These are phyloP conservation scores for Nemania abortiva DNA, from an alignment of 2,329 filamentous ascomycete genomes.

Conservation along the genomic window DNA sequence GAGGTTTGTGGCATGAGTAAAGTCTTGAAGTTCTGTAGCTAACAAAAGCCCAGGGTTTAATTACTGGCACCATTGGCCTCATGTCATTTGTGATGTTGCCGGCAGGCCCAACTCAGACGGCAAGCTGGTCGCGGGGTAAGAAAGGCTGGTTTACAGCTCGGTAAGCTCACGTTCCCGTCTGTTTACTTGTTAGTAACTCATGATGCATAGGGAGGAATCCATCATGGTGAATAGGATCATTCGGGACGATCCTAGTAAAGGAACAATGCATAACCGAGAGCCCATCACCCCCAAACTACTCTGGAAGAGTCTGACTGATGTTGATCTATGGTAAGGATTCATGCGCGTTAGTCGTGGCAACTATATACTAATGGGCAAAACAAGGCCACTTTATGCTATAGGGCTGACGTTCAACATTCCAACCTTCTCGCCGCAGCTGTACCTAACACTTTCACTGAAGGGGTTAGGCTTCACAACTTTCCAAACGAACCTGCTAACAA, in stretches of 20 bases:
- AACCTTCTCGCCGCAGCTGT: conserved; percentile 58
- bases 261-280: conserved; percentile 69
- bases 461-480: conserved; percentile 65
- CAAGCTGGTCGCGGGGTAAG: conserved; percentile 61
- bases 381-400: conserved; percentile 51
- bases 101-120: conserved; percentile 59
- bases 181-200: background rate
- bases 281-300: conserved; percentile 61
- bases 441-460: conserved; percentile 65
- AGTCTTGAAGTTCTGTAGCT: background rate
- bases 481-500: conserved; percentile 66
- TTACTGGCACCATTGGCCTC: conserved; percentile 57
- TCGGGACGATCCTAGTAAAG: conserved; percentile 68
- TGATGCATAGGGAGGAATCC: conserved; percentile 56
- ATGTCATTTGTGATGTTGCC: conserved; percentile 65
- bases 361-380: conserved; percentile 6
- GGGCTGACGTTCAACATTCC: conserved; percentile 64
- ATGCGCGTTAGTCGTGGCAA: background rate
- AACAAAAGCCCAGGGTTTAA: conserved; percentile 41
- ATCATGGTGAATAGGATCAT: conserved; percentile 69
- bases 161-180: conserved; percentile 20
- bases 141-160: conserved; percentile 68
- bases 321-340: conserved; percentile 61
- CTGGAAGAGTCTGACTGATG: conserved; percentile 63
- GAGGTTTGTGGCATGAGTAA: conserved; percentile 51